Base-by-base conservation (phyloP, 768 basidiomycete genomes). In the Suillus placidus region DNA sequence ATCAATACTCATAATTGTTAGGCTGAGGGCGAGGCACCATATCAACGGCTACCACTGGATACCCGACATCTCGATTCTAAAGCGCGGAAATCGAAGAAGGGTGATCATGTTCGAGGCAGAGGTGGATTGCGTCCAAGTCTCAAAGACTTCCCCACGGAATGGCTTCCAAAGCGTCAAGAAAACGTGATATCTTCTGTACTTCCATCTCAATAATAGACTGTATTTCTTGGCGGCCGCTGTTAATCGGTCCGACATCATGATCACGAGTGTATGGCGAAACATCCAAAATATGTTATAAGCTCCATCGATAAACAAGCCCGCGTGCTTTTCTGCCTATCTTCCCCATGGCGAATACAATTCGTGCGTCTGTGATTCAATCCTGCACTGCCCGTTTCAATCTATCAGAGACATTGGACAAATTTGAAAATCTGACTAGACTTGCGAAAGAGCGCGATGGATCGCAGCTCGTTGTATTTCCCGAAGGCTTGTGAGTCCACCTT, bases 81-180 rank as follows among this genome's bases (percentile, higher is more conserved):
- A 75, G 81, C 82, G 54, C 81, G 82, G 70, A 95, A 94, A 78
- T 87, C 88, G 57, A 90, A 87, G 75, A 86, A 85, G 72, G 90
- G 90, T 30, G 91, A 90, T 66, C 87, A 91, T 76, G 80, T 84
- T 60, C 82, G 84, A 64, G 82, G 83, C 69, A 81, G 86, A 68
- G 74, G 82, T 40, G 78, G 84, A 60, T 75, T 80, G 52, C 83
- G 87, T 67, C 88, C 93, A 32, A 85, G 90, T 23, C 80, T 95
- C 62, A 82, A 78, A 68, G 93, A 95, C 73, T 97, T 95, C 76
- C 95, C 95, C 10, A 78, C 84, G 72, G 91, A 91, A 74, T 97
- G 95, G 95, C 81, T 96, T 64, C 89, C 89, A 60, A 71, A 65
- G 58, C 61, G 61, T 32, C 32, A 69, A 56, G 64, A 57, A 20